A percentile compares a stretch with the other conserved stretches of the same genome.
phyloP scores from a whole-genome alignment of 1,284 basidiomycete species.

The Exobasidium rhododendri region DNA sequence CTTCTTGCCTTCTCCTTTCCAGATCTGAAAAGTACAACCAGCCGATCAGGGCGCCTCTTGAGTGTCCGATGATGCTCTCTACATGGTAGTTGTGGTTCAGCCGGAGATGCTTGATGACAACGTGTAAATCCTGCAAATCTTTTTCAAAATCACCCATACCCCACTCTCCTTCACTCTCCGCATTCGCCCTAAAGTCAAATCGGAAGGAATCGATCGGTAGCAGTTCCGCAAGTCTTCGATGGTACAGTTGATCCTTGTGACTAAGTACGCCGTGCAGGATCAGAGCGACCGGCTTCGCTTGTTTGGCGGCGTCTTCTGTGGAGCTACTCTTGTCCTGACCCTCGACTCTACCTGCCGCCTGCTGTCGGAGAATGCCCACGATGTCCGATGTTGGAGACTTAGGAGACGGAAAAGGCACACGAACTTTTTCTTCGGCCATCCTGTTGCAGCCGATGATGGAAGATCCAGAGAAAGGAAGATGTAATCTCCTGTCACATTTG shows the following conservation, averaged over 20 bases:
- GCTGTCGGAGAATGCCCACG: background rate
- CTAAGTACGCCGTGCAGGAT: constrained; percentile 44
- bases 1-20: background rate
- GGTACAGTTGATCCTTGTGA: constrained; percentile 69
- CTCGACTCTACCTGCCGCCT: background rate
- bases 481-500: too few species aligned
- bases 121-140: constrained; percentile 29
- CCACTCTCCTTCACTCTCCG: constrained; percentile 9
- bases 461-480: too few species aligned
- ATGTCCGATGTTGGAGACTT: background rate
- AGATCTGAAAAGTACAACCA: constrained; percentile 13
- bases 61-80: constrained; percentile 8
- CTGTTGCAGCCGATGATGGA: background rate
- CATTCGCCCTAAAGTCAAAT: constrained; percentile 67
- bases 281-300: constrained; percentile 21
- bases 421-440: background rate
- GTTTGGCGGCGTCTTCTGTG: background rate
- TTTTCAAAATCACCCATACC: constrained; percentile 18
- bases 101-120: constrained; percentile 24
- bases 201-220: constrained; percentile 74
- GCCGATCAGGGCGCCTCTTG: constrained; percentile 4
- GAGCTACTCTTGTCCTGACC: too few species aligned
- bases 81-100: constrained; percentile 22
- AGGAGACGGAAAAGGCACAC: background rate
- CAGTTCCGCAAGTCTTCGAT: constrained; percentile 67